Evolutionary conservation across 2,329 filamentous ascomycete genomes (phyloP), one percentile per base, ranked within the genome.

Genomic region (Sporothrix inflata): DNA sequence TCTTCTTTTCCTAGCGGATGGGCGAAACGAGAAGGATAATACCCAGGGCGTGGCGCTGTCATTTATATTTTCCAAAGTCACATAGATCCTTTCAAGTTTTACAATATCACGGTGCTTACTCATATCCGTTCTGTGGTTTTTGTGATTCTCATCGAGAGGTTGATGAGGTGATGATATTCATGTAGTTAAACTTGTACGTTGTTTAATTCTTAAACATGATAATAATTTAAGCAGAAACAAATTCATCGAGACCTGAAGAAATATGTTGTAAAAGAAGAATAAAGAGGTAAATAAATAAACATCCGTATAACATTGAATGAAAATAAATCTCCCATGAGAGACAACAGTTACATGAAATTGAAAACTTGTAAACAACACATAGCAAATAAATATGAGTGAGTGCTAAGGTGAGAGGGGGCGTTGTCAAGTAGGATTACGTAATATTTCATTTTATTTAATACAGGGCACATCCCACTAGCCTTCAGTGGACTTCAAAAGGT

Each of bases 11-110:
- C n/a, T 21, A 21, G 55, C 27, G 55, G 14, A 21, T 61, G 55
- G 55, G 38, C 60, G 38, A 45, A 63, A n/a, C 60, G 21, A 45
- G 45, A 65, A 65, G 60, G 21, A 65, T 16, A 65, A 45, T 65
- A 65, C 60, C 60, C 60, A 45, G 38, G 38, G 21, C 38, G 38
- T 65, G 60, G 60, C 34, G 38, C 12, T 42, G 60, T 65, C 38
- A 27, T 45, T 65, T 65, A 16, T 65, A 27, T 42, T 40, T 45
- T 24, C 19, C 60, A 19, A 65, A 45, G 60, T 42, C 60, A 45
- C 21, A 65, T 65, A 45, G 60, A 45, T 65, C 38, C 12, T 27
- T 45, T 63, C 14, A 8, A 45, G 38, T 45, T 65, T 60, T 27
- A 4, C 19, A 65, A 45, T 65, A 42, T 21, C 12, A 63, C 38